Percentiles rank a stretch among this genome's conserved stretches.
phyloP scores from a whole-genome alignment of 2,329 filamentous ascomycete species.

The Beauveria caledonica region DNA sequence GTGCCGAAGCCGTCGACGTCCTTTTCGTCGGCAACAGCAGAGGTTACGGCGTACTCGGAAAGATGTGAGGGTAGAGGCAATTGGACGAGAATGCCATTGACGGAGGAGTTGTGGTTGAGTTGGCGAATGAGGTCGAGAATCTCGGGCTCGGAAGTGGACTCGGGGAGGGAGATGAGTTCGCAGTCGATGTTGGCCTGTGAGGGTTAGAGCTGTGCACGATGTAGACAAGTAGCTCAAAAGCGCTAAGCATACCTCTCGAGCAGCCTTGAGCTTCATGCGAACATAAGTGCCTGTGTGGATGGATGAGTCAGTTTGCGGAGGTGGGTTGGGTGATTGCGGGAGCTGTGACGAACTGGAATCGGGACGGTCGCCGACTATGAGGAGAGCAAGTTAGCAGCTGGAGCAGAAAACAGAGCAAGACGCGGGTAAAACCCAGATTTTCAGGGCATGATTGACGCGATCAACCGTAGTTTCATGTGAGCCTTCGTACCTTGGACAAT shows the following conservation, averaged over 20 bases:
- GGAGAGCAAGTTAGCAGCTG: constrained; percentile 17
- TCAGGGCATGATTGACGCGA: not conserved
- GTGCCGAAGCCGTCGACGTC: constrained; percentile 97
- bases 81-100: constrained; percentile 93
- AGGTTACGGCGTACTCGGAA: constrained; percentile 84
- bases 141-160: constrained; percentile 74
- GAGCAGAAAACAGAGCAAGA: not conserved
- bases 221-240: not conserved
- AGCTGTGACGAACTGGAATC: constrained; percentile 62
- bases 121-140: constrained; percentile 72
- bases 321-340: constrained; percentile 7
- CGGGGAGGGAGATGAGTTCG: constrained; percentile 75
- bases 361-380: constrained; percentile 76
- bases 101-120: constrained; percentile 76
- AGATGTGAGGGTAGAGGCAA: constrained; percentile 83
- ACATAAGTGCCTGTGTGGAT: constrained; percentile 80
- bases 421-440: constrained; percentile 5
- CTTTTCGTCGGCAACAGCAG: constrained; percentile 84
- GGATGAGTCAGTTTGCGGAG: constrained; percentile 28
- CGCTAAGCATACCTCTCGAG: constrained; percentile 60
- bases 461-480: not conserved
- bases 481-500: constrained; percentile 76
- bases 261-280: constrained; percentile 98
- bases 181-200: constrained; percentile 77
- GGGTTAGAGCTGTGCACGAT: not conserved